phyloP scores from a whole-genome alignment of 106 monocot genomes.

The Acorus calamus region DNA sequence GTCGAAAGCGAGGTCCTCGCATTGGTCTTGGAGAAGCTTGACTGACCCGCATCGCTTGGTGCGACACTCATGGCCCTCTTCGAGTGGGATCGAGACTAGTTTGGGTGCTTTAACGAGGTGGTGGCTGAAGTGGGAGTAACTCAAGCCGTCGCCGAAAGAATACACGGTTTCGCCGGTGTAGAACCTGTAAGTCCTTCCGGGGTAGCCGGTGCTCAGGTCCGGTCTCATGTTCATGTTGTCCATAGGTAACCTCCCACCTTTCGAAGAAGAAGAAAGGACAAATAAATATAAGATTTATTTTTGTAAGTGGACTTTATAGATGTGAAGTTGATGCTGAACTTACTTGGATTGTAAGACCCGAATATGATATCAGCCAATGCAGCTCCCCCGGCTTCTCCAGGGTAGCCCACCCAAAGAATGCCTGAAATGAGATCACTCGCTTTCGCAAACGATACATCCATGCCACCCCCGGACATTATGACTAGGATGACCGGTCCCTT shows the following conservation, averaged over 20 bases:
- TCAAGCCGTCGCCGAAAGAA: slow-evolving; percentile 76
- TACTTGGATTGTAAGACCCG: slow-evolving; percentile 81
- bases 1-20: slow-evolving; percentile 39
- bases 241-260: slow-evolving; percentile 91
- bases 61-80: slow-evolving; percentile 41
- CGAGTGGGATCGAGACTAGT: slow-evolving; percentile 39
- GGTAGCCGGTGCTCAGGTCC: slow-evolving; percentile 51
- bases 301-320: background rate
- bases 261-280: background rate
- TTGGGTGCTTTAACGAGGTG: slow-evolving; percentile 49
- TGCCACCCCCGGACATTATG: slow-evolving; percentile 91
- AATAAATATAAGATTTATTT: background rate
- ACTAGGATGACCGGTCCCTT: slow-evolving; percentile 84
- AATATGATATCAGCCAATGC: slow-evolving; percentile 79
- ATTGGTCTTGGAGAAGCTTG: slow-evolving; percentile 27
- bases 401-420: slow-evolving; percentile 95
- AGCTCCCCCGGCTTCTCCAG: slow-evolving; percentile 78
- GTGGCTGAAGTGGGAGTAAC: slow-evolving; percentile 60
- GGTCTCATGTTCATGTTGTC: slow-evolving; percentile 93
- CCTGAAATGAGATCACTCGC: slow-evolving; percentile 31
- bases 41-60: slow-evolving; percentile 47
- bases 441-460: slow-evolving; percentile 76
- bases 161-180: slow-evolving; percentile 82
- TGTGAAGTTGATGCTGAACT: slow-evolving; percentile 2
- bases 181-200: slow-evolving; percentile 89